Base-by-base conservation (phyloP, 768 basidiomycete species). In the Psilocybe cubensis region DNA sequence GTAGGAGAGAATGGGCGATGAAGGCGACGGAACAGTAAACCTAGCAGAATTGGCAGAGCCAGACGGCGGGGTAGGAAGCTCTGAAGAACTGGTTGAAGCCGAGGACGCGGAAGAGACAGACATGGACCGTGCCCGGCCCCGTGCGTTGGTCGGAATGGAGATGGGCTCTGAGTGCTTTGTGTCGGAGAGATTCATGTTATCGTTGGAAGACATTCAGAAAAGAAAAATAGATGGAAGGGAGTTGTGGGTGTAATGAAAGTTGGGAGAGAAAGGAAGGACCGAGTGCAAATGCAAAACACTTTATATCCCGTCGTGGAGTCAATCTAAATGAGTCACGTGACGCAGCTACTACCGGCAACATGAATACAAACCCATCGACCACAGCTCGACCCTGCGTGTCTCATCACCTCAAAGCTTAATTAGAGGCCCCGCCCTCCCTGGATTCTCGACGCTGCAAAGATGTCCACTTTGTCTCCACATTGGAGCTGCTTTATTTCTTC, bases 1-100 rank as follows among this genome's bases (percentile, higher is more conserved):
- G 68, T 88, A 86, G 54, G 84, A 83, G 48, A 92, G 72, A 52
- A 91, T 87, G 44, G 91, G 91, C 3, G 90, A 90, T 6, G 83
- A 81, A 5, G 88, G 83, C 3, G 86, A 84, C 6, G 79, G 76
- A 46, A 85, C 69, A 44, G 78, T 73, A 45, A 85, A 65, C 43
- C 77, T 77, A 2, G 81, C 76, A 2, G 75, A 72, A 10, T 69
- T 61, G 1, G 73, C 60, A 9, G 77, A 75, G n/a, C 74, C 67
- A 24, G 83, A 79, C 44, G 76, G 67, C 21, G 86, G 87, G 2
- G 85, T 85, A 38, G 75, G 75, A 20, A 81, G 69, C 38, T 83
- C 81, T 2, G 79, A 78, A 11, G 87, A 83, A 55, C 77, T 78
- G 42, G 82, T 72, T 1, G 84, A 83, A 59, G 74, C 76, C 14